Evolutionary conservation across 2,329 filamentous ascomycete species (phyloP).

Genomic region (Fusarium veterinarium): DNA sequence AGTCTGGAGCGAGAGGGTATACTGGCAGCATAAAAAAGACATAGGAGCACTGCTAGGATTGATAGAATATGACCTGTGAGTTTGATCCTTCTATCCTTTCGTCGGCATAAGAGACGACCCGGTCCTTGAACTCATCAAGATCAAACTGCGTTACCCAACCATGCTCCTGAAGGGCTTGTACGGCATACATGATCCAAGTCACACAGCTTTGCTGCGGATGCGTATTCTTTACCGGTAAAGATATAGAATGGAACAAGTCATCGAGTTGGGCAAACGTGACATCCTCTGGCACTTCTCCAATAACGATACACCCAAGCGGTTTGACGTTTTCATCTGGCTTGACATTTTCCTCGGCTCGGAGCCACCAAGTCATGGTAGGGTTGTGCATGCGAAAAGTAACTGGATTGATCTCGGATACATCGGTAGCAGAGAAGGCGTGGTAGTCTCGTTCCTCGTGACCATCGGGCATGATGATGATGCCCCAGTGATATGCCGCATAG

Average conservation of each 20-base stretch:
- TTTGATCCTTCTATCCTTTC: conserved; percentile 34
- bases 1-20: background rate
- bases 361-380: conserved; percentile 50
- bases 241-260: conserved; percentile 39
- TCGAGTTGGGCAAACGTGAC: conserved; percentile 35
- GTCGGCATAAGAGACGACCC: conserved; percentile 46
- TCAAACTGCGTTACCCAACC: conserved; percentile 44
- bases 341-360: conserved; percentile 30
- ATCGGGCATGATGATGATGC: conserved; percentile 42
- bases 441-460: conserved; percentile 10
- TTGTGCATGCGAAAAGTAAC: conserved; percentile 48
- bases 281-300: conserved; percentile 40
- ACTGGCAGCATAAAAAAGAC: background rate
- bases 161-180: conserved; percentile 40
- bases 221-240: conserved; percentile 47
- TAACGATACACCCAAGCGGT: conserved; percentile 44
- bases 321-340: conserved; percentile 37
- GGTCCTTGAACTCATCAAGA: conserved; percentile 43
- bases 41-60: background rate
- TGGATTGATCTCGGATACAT: conserved; percentile 46
- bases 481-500: conserved; percentile 50
- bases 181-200: conserved; percentile 47
- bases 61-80: background rate
- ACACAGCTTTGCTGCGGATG: conserved; percentile 52
- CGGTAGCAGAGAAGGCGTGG: conserved; percentile 46